Evolutionary conservation across 148 eudicot species (phyloP), one percentile per base, ranked within the genome.

Genomic region (Chenopodium berlandieri): DNA sequence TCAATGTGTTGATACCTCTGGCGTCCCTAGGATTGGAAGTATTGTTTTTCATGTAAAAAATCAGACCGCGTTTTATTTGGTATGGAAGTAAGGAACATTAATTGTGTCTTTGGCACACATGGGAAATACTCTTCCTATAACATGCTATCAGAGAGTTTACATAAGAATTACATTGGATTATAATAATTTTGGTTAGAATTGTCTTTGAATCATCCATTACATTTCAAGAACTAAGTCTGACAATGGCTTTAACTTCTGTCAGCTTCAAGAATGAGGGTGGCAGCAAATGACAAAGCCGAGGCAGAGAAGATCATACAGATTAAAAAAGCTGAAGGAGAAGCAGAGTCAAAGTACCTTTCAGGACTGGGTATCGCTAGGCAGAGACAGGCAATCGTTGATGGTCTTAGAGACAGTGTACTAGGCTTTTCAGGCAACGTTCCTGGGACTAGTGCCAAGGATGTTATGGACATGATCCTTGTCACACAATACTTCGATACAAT

Each of bases 401-500:
- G 89, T 44, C 87, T 87, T 3, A 83, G 89, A 81, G 89, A 87
- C 47, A 87, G 89, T 62, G 89, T 87, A 31, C 48, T 87, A 0
- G 89, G 89, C 2, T 85, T 87, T 76, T 80, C 89, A 0, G 89
- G 63, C 6, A 85, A 85, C 23, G 89, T 87, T 23, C 87, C 87
- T 0, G 89, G 89, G 50, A 87, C 89, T 27, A 80, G 78, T 40
- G 87, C 89, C 20, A 87, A 87, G 68, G 89, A 85, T 71, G 89
- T 87, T 32, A 82, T 87, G 89, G 89, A 87, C 78, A 85, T 87
- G 89, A 87, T 87, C 27, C 86, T 87, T 1, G 87, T 87, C 30
- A 87, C 87, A 5, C 87, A 87, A 54, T 87, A 87, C 78, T 87
- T 87, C 31, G 87, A 88, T 81, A 88, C 90, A 65, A 83, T 88